Percentiles rank a stretch among this genome's conserved stretches.
Evolutionary conservation across 306 rosid species (phyloP).

Genomic region (Mimosa bimucronata): DNA sequence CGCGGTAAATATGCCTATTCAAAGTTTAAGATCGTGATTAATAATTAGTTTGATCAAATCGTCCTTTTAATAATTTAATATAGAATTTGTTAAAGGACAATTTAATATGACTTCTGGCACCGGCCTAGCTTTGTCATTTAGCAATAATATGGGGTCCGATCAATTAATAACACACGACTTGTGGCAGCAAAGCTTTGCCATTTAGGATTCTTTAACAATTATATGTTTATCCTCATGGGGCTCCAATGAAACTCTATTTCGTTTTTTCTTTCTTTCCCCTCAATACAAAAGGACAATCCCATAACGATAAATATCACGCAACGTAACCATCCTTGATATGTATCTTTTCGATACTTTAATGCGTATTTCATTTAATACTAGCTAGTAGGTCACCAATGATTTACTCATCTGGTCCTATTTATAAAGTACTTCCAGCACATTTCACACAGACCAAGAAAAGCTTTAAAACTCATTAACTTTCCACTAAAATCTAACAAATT

Average conservation of each 20-base stretch:
- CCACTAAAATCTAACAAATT: no score
- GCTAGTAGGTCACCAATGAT: neutral
- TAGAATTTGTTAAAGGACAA: no score
- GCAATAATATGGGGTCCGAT: neutral
- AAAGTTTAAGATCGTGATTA: neutral
- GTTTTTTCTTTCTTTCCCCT: neutral
- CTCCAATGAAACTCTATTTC: neutral
- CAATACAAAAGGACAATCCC: neutral
- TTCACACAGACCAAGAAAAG: no score
- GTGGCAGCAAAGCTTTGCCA: neutral
- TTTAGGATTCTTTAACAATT: no score
- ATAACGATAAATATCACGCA: neutral
- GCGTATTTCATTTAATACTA: neutral
- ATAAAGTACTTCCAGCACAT: no score
- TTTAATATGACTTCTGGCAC: no score
- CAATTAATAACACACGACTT: neutral
- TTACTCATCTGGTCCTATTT: no score
- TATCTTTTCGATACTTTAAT: neutral
- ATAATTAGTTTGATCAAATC: neutral
- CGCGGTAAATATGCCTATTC: slow-evolving; percentile 37
- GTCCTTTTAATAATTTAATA: no score
- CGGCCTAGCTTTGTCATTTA: no score
- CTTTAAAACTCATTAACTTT: no score
- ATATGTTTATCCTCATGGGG: neutral
- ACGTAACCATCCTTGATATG: neutral